Base-by-base conservation (phyloP, 768 basidiomycete genomes). In the Sarcomyxa edulis region DNA sequence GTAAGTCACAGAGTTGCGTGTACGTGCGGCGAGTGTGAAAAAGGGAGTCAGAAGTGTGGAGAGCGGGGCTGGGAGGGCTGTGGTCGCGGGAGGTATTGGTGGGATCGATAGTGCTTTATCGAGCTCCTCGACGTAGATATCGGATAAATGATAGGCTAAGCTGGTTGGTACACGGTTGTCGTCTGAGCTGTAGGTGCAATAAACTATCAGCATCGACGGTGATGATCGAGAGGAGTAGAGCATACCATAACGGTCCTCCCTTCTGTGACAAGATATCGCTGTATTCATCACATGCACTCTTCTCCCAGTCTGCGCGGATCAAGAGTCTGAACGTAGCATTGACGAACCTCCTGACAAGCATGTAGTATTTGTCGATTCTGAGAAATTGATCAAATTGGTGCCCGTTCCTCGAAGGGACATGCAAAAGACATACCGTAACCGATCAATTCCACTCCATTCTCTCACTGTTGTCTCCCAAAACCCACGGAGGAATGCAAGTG, bases 351-450 rank as follows among this genome's bases (percentile, higher is more conserved):
- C 95, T 75, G 42, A 97, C 79, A 32, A 99, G 83, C 80, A 97
- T 82, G 56, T 95, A 94, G 59, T 89, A 98, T 59, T 99, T 99
- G 72, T 99, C 95, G 58, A 97, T 81, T 49, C 94, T 96, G 51
- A 8, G 19, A 8, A 35, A 24, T 5, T 15, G n/a, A n/a, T n/a
- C n/a, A n/a, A n/a, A n/a, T n/a, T n/a, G 37, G 26, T 42, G 35
- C 40, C 11, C 35, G 20, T 39, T 43, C 24, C 41, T 35, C 43
- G 41, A 46, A 21, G 46, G 36, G 28, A 30, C 7, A 40, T 28
- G 39, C 23, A 30, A 6, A 24, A 6, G 23, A 58, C 77, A 46
- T 46, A 95, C 94, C 95, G 69, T 49, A 95, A 62, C 30, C 87
- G 73, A 56, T 99, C 95, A 23, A 99, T 85, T 3, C 90, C 87